Conservation (phyloP, 2,329 filamentous ascomycete genomes). For the Sporothrix luriei region DNA sequence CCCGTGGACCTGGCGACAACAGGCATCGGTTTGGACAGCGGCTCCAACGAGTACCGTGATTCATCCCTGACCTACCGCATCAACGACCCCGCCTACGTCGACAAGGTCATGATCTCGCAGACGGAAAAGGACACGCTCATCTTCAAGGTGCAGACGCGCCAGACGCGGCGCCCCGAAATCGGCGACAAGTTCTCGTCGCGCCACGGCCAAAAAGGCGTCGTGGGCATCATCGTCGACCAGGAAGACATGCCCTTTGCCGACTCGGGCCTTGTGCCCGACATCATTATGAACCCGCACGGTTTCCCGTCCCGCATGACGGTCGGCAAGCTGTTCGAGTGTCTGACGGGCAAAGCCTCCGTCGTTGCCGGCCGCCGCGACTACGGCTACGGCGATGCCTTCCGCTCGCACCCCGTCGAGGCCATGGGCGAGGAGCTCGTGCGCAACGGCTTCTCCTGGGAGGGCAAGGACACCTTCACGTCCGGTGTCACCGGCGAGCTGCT, state of each 20-base stretch:
- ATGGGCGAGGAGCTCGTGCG: constrained; percentile 84
- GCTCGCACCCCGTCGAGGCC: constrained; percentile 80
- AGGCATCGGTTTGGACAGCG: constrained; percentile 68
- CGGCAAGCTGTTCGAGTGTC: constrained; percentile 92
- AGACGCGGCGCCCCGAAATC: constrained; percentile 90
- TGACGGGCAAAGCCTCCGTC: constrained; percentile 92
- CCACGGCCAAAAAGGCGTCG: constrained; percentile 97
- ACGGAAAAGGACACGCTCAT: constrained; percentile 84
- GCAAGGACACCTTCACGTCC: constrained; percentile 94
- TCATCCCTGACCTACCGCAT: constrained; percentile 78
- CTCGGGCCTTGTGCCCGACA: constrained; percentile 86
- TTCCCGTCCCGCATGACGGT: constrained; percentile 99
- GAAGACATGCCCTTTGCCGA: constrained; percentile 97
- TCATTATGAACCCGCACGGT: constrained; percentile 99
- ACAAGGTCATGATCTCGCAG: constrained; percentile 92
- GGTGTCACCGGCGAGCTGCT: constrained; percentile 93
- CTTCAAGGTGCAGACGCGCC: constrained; percentile 93
- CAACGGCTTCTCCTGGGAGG: constrained; percentile 92
- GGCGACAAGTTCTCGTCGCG: constrained; percentile 99
- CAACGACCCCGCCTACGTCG: constrained; percentile 82
- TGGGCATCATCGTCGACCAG: constrained; percentile 94
- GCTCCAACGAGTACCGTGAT: constrained; percentile 65
- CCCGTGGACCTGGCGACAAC: constrained; percentile 76
- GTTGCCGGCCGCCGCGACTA: constrained; percentile 84
- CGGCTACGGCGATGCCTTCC: constrained; percentile 77